A percentile compares a stretch with the other conserved stretches of the same genome.
These are phyloP conservation scores for Coemansia sp. DNA, from an alignment of 192 early-diverging fungal genomes.

Conservation along the genomic window DNA sequence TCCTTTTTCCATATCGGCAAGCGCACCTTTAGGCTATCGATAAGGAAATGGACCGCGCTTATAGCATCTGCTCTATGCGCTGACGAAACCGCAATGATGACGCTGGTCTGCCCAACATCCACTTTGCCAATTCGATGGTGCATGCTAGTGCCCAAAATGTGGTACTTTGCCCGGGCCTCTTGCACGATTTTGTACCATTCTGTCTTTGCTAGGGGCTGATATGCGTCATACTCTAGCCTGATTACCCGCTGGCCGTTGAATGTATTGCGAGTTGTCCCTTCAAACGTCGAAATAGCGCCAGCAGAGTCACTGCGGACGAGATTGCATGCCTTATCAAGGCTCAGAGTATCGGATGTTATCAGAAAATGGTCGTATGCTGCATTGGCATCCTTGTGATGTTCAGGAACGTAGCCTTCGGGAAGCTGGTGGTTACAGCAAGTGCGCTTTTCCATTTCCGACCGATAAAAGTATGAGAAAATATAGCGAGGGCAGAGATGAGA, in stretches of 20 bases:
- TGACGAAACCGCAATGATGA: slow-evolving; percentile 76
- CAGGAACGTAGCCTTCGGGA: slow-evolving; percentile 34
- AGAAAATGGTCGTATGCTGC: slow-evolving; percentile 45
- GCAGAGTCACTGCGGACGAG: slow-evolving; percentile 67
- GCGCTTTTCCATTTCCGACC: slow-evolving; percentile 12
- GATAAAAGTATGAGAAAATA: background rate
- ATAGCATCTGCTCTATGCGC: slow-evolving; percentile 79
- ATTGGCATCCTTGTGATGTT: slow-evolving; percentile 25
- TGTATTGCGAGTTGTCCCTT: slow-evolving; percentile 81
- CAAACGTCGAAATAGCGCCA: slow-evolving; percentile 88
- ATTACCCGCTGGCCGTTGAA: slow-evolving; percentile 82
- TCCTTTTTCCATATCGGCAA: slow-evolving; percentile 97
- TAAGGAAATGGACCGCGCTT: slow-evolving; percentile 74
- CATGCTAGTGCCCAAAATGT: slow-evolving; percentile 69
- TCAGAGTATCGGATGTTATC: slow-evolving; percentile 60
- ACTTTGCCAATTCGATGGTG: slow-evolving; percentile 80
- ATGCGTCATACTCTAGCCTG: slow-evolving; percentile 80
- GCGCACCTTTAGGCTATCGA: slow-evolving; percentile 83
- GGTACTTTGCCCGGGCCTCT: slow-evolving; percentile 64
- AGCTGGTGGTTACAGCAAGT: slow-evolving; percentile 39
- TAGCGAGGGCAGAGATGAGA: background rate
- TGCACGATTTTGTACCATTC: slow-evolving; percentile 63
- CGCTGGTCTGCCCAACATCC: slow-evolving; percentile 76
- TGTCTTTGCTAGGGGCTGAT: slow-evolving; percentile 83
- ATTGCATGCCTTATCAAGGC: slow-evolving; percentile 60